Conservation (phyloP, 1,284 basidiomycete species). For the Pseudozyma sp. region DNA sequence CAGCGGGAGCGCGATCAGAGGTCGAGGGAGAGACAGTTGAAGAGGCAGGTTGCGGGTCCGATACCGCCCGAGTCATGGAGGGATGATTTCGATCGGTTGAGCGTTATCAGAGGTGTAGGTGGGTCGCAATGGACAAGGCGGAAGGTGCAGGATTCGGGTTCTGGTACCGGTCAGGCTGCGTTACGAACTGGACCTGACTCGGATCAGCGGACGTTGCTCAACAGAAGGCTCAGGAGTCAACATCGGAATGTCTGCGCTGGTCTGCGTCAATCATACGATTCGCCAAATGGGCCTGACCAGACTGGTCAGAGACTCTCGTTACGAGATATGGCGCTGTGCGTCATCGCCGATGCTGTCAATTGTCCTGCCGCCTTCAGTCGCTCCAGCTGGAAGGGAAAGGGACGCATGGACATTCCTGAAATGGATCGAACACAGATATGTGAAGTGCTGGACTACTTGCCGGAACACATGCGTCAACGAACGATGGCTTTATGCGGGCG, state of each 20-base stretch:
- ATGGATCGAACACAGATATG: slow-evolving; percentile 3
- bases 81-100: slow-evolving; percentile 42
- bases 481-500: slow-evolving; percentile 34
- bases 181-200: not conserved
- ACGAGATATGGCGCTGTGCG: slow-evolving; percentile 36
- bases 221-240: not conserved
- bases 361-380: not conserved
- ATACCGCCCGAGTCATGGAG: slow-evolving; percentile 50
- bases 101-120: slow-evolving; percentile 16
- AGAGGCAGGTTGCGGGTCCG: slow-evolving; percentile 47
- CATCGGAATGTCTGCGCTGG: slow-evolving; percentile 14
- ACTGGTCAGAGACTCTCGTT: not conserved
- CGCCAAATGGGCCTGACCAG: not conserved
- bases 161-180: not conserved
- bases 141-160: slow-evolving; percentile 3
- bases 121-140: not conserved
- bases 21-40: slow-evolving; percentile 21
- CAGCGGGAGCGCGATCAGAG: slow-evolving; percentile 30
- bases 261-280: slow-evolving; percentile 12
- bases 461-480: slow-evolving; percentile 27
- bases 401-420: not conserved
- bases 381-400: slow-evolving; percentile 1
- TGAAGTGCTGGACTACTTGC: slow-evolving; percentile 34
- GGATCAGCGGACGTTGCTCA: not conserved
- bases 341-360: slow-evolving; percentile 35